A percentile compares a stretch with the other conserved stretches of the same genome.
These are phyloP conservation scores for Caloboletus inedulis DNA, from an alignment of 1,284 basidiomycete genomes.

Conservation along the genomic window DNA sequence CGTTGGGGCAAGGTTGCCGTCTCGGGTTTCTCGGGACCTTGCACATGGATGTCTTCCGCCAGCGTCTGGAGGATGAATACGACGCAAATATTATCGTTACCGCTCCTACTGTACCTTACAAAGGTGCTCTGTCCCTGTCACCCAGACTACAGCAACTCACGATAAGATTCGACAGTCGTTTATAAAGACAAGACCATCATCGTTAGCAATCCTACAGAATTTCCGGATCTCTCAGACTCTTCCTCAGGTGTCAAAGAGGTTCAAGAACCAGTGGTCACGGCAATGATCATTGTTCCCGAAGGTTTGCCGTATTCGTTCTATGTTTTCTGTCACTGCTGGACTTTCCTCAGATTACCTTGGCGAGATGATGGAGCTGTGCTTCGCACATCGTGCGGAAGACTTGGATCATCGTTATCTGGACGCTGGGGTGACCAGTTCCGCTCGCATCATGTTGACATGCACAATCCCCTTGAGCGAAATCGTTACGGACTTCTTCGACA, in stretches of 20 bases:
- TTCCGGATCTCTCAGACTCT: conserved; percentile 77
- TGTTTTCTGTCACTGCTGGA: conserved; percentile 15
- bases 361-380: conserved; percentile 90
- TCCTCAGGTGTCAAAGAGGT: conserved; percentile 65
- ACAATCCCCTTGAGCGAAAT: conserved; percentile 86
- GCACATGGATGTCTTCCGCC: conserved; percentile 97
- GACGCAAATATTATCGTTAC: conserved; percentile 88
- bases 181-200: conserved; percentile 67
- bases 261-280: conserved; percentile 86
- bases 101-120: conserved; percentile 91
- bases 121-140: conserved; percentile 48
- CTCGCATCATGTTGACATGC: conserved; percentile 78
- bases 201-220: conserved; percentile 90
- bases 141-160: conserved; percentile 2
- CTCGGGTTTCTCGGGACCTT: conserved; percentile 95
- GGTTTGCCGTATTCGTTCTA: conserved; percentile 43
- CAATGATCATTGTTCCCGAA: conserved; percentile 91
- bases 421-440: conserved; percentile 45
- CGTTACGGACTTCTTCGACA: conserved; percentile 91
- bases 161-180: conserved; percentile 50
- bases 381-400: conserved; percentile 72
- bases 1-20: conserved; percentile 93
- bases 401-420: conserved; percentile 80
- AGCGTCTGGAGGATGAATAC: conserved; percentile 96
- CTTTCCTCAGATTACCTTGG: conserved; percentile 69